Conservation (phyloP, 1,284 basidiomycete species). For the Ceratobasidium sp. region DNA sequence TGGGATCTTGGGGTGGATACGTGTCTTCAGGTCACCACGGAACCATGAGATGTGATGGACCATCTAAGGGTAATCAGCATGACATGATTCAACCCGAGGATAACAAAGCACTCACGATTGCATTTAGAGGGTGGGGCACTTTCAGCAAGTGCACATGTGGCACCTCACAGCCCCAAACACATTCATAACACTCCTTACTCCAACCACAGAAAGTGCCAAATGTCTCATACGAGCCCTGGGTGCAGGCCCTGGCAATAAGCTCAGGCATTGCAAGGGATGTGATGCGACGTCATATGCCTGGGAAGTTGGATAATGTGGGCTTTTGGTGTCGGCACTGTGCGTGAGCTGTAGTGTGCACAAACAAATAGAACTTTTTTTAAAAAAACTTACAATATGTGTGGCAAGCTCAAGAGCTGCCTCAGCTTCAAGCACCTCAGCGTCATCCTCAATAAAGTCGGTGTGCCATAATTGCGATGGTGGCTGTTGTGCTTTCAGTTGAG, state of each 20-base stretch:
- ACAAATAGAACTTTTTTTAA: not conserved
- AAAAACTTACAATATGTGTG: slow-evolving; percentile 1
- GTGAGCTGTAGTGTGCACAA: not conserved
- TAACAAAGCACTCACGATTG: not conserved
- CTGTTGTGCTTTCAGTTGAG: not conserved
- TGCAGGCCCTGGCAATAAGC: not conserved
- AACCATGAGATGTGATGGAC: not conserved
- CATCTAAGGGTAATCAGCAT: slow-evolving; percentile 2
- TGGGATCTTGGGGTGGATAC: not conserved
- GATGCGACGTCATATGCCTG: not conserved
- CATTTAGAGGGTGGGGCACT: not conserved
- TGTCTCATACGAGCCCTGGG: not conserved
- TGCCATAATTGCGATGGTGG: not conserved
- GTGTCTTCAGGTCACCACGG: not conserved
- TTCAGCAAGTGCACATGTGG: not conserved
- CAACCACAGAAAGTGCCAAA: not conserved
- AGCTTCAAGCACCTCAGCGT: slow-evolving; percentile 1
- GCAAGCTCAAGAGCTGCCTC: slow-evolving; percentile 1
- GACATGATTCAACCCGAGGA: not conserved
- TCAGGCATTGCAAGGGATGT: slow-evolving; percentile 9
- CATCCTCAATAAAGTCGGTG: not conserved
- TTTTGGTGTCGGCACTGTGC: not conserved
- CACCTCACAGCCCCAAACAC: not conserved
- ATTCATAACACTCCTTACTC: not conserved
- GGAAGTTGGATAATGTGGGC: slow-evolving; percentile 1